Evolutionary conservation across 257 asterid species (phyloP).

Genomic region (Salvia rosmarinus): DNA sequence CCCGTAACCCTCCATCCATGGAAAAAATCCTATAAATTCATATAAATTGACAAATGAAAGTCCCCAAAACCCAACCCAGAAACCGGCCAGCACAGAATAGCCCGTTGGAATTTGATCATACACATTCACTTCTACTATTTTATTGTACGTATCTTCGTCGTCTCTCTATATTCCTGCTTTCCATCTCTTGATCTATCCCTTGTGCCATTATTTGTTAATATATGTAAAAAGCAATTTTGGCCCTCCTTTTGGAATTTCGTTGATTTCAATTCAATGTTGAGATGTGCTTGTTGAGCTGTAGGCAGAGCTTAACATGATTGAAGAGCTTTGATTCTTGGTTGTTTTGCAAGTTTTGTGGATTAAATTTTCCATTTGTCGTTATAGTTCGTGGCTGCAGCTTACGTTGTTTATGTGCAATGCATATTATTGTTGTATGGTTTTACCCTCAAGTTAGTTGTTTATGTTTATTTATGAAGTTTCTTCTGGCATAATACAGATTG

Average conservation of each 20-base stretch:
- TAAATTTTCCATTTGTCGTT: neutral
- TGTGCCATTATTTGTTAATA: slow-evolving; percentile 25
- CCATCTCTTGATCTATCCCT: slow-evolving; percentile 40
- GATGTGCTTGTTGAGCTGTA: slow-evolving; percentile 30
- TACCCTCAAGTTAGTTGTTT: slow-evolving; percentile 9
- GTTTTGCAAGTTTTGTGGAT: slow-evolving; percentile 12
- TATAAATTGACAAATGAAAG: slow-evolving; percentile 28
- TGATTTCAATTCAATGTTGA: slow-evolving; percentile 29
- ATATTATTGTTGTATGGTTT: slow-evolving; percentile 15
- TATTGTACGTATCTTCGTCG: slow-evolving; percentile 27
- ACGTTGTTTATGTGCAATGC: slow-evolving; percentile 22
- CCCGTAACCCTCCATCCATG: slow-evolving; percentile 33
- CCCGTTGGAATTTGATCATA: slow-evolving; percentile 38
- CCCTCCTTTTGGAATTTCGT: slow-evolving; percentile 3
- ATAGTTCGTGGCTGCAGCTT: neutral
- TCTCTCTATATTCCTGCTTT: slow-evolving; percentile 15
- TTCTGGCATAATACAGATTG: slow-evolving; percentile 46
- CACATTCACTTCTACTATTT: slow-evolving; percentile 13
- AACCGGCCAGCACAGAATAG: slow-evolving; percentile 35
- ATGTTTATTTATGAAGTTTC: neutral
- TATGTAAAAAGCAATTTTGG: slow-evolving; percentile 25
- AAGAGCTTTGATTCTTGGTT: slow-evolving; percentile 38
- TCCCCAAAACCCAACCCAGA: slow-evolving; percentile 39
- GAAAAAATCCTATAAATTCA: slow-evolving; percentile 27
- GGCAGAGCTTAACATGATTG: slow-evolving; percentile 30